A percentile compares a stretch with the other conserved stretches of the same genome.
phyloP scores from a whole-genome alignment of 192 early-diverging fungal genomes.

The Thamnidium elegans region DNA sequence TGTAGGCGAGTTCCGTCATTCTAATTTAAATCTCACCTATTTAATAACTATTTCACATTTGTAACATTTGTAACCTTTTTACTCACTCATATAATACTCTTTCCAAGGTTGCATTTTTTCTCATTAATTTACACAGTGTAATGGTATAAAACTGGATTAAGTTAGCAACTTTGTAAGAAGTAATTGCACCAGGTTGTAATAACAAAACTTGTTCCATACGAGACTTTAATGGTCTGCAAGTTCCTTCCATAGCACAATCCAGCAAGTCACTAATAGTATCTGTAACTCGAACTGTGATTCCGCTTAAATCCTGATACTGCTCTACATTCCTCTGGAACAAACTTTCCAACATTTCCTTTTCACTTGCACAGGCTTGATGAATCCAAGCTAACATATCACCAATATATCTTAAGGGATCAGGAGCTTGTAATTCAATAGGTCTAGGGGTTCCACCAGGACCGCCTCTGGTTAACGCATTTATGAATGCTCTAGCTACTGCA shows the following conservation, averaged over 20 bases:
- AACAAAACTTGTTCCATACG: constrained; percentile 78
- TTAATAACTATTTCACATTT: neutral
- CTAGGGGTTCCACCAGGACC: constrained; percentile 74
- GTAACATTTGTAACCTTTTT: constrained; percentile 1
- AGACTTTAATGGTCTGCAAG: constrained; percentile 69
- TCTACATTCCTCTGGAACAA: constrained; percentile 45
- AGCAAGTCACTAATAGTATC: constrained; percentile 44
- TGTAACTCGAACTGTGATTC: constrained; percentile 1
- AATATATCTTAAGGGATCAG: constrained; percentile 86
- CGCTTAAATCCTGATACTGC: neutral
- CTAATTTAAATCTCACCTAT: constrained; percentile 21
- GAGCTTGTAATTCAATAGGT: constrained; percentile 92
- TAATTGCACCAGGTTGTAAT: constrained; percentile 61
- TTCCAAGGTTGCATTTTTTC: constrained; percentile 47
- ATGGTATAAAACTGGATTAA: constrained; percentile 74
- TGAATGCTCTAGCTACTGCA: constrained; percentile 64
- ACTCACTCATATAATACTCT: constrained; percentile 56
- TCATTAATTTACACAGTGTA: constrained; percentile 63
- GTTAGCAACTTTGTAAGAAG: constrained; percentile 65
- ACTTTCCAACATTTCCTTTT: constrained; percentile 84
- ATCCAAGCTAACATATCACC: constrained; percentile 98
- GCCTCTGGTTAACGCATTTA: constrained; percentile 72
- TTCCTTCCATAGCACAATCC: constrained; percentile 72
- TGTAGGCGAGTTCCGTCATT: constrained; percentile 51
- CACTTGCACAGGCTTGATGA: constrained; percentile 86